Conservation (phyloP, 2,329 filamentous ascomycete species). For the Alternaria brassicicola region DNA sequence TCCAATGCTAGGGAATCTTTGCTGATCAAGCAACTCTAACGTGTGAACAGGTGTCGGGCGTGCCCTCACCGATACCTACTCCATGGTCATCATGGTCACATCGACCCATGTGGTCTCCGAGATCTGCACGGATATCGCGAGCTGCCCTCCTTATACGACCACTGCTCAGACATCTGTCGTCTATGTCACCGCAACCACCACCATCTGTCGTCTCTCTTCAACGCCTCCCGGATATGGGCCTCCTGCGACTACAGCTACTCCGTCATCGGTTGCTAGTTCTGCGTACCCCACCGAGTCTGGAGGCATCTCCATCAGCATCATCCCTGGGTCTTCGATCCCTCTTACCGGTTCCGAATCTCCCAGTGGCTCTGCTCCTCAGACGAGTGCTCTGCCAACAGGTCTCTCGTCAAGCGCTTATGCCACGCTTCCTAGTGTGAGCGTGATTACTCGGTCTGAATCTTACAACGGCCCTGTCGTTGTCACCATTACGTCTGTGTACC, state of each 20-base stretch:
- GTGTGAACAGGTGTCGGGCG: constrained; percentile 14
- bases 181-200: constrained; percentile 50
- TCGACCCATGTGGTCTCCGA: constrained; percentile 48
- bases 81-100: constrained; percentile 49
- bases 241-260: constrained; percentile 6
- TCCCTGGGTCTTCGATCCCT: constrained; percentile 5
- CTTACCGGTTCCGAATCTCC: constrained; percentile 3
- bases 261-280: constrained; percentile 13
- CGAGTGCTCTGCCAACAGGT: constrained; percentile 8
- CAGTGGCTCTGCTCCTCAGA: constrained; percentile 11
- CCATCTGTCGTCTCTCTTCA: constrained; percentile 47
- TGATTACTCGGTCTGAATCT: not conserved
- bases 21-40: constrained; percentile 10
- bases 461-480: constrained; percentile 3
- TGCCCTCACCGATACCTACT: constrained; percentile 35
- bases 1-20: not conserved
- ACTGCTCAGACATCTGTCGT: constrained; percentile 47
- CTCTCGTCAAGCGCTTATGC: constrained; percentile 2
- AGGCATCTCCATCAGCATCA: constrained; percentile 12
- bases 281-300: constrained; percentile 8
- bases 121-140: constrained; percentile 43
- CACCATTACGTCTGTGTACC: not conserved
- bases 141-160: constrained; percentile 48
- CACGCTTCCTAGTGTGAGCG: not conserved
- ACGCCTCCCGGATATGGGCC: constrained; percentile 22